phyloP scores from a whole-genome alignment of 257 asterid species.

The Penstemon newberryi region DNA sequence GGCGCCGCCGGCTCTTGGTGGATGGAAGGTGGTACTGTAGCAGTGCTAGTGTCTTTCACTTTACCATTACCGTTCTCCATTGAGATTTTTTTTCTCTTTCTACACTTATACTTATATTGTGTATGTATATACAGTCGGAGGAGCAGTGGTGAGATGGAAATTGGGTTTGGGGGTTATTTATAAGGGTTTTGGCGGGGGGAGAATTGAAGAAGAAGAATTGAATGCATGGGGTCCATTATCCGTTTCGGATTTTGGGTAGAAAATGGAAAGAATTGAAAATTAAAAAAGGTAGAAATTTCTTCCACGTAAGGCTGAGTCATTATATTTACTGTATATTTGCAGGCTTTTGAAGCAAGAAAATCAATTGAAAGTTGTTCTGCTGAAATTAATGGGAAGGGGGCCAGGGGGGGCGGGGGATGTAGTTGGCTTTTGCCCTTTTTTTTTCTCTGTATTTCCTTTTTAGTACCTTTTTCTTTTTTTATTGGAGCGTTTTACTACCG shows the following conservation, averaged over 20 bases:
- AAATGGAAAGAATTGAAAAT: not conserved
- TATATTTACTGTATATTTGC: no score
- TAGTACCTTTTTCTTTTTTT: no score
- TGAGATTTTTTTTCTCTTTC: not conserved
- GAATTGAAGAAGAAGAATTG: not conserved
- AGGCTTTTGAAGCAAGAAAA: not conserved
- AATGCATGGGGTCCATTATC: slow-evolving; percentile 25
- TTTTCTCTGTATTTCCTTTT: no score
- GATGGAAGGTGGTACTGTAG: not conserved
- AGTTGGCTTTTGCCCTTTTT: no score
- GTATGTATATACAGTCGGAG: not conserved
- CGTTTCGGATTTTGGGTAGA: slow-evolving; percentile 19
- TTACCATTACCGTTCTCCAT: not conserved
- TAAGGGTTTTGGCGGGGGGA: slow-evolving; percentile 49
- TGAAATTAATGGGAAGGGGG: not conserved
- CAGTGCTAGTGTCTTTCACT: slow-evolving; percentile 27
- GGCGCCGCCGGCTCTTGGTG: slow-evolving; percentile 36
- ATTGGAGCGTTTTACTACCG: no score
- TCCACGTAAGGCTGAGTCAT: not conserved
- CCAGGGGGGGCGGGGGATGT: no score
- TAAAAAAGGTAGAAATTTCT: not conserved
- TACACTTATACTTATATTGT: not conserved
- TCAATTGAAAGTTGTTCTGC: not conserved
- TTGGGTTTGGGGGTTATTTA: slow-evolving; percentile 45
- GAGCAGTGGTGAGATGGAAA: not conserved